Conservation (phyloP, 176 grass and related monocot genomes). For the Olyra latifolia region DNA sequence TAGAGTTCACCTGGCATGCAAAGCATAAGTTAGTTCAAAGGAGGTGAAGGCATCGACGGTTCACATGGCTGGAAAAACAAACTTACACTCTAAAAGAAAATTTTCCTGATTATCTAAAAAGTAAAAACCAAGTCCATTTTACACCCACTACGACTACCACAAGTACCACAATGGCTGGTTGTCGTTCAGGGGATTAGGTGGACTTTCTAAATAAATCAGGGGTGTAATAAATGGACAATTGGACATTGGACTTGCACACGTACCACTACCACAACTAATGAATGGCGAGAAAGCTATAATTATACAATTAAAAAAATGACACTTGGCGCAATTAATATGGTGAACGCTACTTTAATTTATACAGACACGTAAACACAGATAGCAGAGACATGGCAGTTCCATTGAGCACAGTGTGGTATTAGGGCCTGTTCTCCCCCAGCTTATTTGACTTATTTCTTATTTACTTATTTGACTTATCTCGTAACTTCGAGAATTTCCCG, state of each 20-base stretch:
- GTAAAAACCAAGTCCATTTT: background rate
- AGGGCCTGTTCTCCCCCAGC: too few species aligned
- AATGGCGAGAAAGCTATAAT: background rate
- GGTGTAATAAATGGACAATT: too few species aligned
- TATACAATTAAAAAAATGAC: background rate
- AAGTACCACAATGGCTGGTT: background rate
- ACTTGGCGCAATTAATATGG: background rate
- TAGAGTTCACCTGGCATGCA: conserved; percentile 42
- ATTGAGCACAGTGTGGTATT: background rate
- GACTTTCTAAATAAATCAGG: too few species aligned
- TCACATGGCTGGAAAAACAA: background rate
- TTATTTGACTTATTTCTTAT: too few species aligned
- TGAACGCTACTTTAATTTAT: background rate
- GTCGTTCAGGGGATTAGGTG: too few species aligned
- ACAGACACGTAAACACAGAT: background rate
- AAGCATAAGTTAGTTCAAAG: conserved; percentile 16
- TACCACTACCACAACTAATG: background rate
- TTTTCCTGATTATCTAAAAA: background rate
- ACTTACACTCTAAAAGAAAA: conserved; percentile 24
- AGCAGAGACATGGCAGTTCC: background rate
- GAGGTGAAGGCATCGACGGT: background rate
- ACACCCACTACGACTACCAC: background rate
- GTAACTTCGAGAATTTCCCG: too few species aligned
- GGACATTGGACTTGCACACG: too few species aligned
- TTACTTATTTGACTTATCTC: too few species aligned